Evolutionary conservation across 352 stramenopile species (phyloP), one percentile per base, ranked within the genome.

Genomic region (Phytopythium litorale): DNA sequence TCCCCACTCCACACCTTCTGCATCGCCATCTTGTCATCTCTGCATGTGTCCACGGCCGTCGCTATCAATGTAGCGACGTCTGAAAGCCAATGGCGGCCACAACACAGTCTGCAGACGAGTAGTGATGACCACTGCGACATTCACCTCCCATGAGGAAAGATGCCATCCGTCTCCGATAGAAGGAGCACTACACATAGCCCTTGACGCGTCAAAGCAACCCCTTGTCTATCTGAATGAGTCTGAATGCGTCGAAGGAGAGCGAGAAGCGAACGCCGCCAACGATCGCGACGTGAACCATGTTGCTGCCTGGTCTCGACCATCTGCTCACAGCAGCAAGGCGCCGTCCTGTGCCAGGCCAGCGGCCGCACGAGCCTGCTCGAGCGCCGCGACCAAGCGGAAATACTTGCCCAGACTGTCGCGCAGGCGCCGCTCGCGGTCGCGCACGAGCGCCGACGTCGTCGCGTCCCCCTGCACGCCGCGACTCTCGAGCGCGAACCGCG

Each of bases 281-380:
- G 35, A 1, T 38, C 12, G 7, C 35, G 35, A 13, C 35, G 35
- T 28, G 25, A 28, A 28, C 25, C 33, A 13, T 12, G 7, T 8
- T 19, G 38, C 13, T 43, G 3, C 38, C 38, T 19, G 38, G 30
- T 58, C 19, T 1, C 4, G 3, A 51, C 23, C 19, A 30, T 49
- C 38, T 52, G 18, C 19, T 40, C 16, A 61, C 9, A 60, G 54
- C 30, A 59, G 54, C 37, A 59, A 38, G 2, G 54, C 54, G 19
- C 35, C 37, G 37, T 59, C 54, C 37, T 59, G 72, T 19, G 79
- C 75, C n/a, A 84, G 46, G 23, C 63, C 70, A 4, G 75, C 70
- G 0, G 78, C 78, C 64, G 78, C 73, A 42, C 78, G 66, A 40
- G 79, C 78, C 62, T 89, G 78, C 52, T 91, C 78, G 0, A 89